Base-by-base conservation (phyloP, 352 stramenopile genomes). In the Pythium inflatum region DNA sequence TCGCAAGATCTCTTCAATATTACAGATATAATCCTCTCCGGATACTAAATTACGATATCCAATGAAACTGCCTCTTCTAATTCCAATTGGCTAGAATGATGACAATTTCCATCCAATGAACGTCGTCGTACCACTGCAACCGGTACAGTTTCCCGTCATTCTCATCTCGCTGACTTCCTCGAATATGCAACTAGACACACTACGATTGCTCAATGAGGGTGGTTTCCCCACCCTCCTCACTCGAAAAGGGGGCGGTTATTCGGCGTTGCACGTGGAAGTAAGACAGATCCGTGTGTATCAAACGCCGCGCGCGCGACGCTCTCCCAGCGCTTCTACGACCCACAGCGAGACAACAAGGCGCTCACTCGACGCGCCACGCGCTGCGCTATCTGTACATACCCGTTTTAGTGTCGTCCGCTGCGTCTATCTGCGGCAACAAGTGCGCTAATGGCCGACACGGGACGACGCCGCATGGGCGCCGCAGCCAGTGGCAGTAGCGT, bases 171-270 rank as follows among this genome's bases (percentile, higher is more conserved):
- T 62, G 14, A 34, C 3, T 22, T 24, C 18, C 30, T 20, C 64
- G 3, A 69, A 55, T 25, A 5, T 28, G 51, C 62, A 71, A 72
- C 34, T 28, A 18, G 24, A 5, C 11, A 1, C 20, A 16, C 5
- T 49, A 31, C 13, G 22, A 38, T 72, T 72, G 48, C 50, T 28
- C 14, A 24, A 59, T 67, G 2, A 63, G 38, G 57, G 65, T 55
- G 4, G 16, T 38, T 43, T 48, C 45, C 20, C 40, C 41, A 41
- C 27, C 66, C n/a, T 66, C 48, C 65, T 46, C 53, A 25, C 27
- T 24, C 14, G 24, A 57, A 28, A 66, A 66, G 66, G 66, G 57
- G 66, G 66, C 57, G 57, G 66, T 66, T 67, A 63, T 72, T 36
- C 13, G 31, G 41, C 40, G 11, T 45, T 18, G n/a, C 20, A 71